Percentiles rank a stretch among this genome's conserved stretches.
These are phyloP conservation scores for Paraconiothyrium sp. DNA, from an alignment of 2,329 filamentous ascomycete genomes.

Conservation along the genomic window DNA sequence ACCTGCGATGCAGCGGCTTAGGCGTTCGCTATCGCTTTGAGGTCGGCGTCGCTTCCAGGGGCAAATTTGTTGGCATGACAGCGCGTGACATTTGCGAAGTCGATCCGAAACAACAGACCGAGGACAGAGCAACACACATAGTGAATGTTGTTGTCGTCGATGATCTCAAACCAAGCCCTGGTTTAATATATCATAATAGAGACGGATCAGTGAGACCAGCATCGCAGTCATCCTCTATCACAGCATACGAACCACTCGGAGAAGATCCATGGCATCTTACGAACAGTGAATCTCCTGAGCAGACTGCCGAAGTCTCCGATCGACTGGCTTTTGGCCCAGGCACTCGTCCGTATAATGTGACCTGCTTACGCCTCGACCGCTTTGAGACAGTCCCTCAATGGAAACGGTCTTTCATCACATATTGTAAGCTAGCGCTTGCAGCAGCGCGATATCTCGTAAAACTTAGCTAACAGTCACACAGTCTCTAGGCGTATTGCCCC, in stretches of 20 bases:
- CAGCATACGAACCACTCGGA: background rate
- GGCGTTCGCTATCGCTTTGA: background rate
- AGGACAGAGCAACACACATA: background rate
- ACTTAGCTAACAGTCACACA: background rate
- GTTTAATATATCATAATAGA: background rate
- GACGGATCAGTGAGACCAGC: background rate
- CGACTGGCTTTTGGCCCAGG: background rate
- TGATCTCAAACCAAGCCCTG: background rate
- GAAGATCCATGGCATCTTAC: background rate
- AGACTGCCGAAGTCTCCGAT: background rate
- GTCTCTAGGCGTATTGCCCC: background rate
- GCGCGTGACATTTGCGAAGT: background rate
- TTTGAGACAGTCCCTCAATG: background rate
- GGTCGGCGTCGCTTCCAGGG: background rate
- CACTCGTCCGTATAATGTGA: background rate
- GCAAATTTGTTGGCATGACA: background rate
- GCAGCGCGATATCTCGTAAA: background rate
- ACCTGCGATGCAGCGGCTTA: background rate
- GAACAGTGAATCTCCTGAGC: background rate
- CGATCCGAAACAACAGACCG: background rate
- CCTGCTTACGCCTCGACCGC: background rate
- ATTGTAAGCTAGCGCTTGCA: background rate
- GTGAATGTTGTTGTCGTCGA: background rate
- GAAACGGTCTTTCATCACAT: background rate
- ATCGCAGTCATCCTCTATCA: background rate